Base-by-base conservation (phyloP, 345 rosid species). In the Tarenaya hassleriana region DNA sequence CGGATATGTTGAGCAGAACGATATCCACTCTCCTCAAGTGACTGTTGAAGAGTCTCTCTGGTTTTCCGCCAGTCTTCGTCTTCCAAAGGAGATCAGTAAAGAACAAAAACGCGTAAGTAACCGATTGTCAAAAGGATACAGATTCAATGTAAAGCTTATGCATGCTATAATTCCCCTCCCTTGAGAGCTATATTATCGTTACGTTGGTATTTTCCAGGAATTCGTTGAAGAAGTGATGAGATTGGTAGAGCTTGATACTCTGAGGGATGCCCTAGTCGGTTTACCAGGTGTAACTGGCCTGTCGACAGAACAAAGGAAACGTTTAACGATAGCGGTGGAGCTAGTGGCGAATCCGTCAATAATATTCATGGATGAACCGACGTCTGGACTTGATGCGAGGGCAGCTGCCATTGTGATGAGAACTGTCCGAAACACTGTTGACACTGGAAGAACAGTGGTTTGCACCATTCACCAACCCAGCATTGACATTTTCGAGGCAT, bases 391-490 rank as follows among this genome's bases (percentile, higher is more conserved):
- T 63, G 97, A 86, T 73, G 94, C 97, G 34, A 74, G 95, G 49
- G 97, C 97, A 51, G 95, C 97, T n/a, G 94, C 97, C 39, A 83
- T 89, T 53, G 97, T 89, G 55, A 89, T 86, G 95, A 72, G 97
- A 70, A 79, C 97, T 37, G 88, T 89, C 35, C 88, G 97, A 47
- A 89, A 85, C 62, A 89, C 97, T 13, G 97, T 89, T 54, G 95
- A 88, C 63, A 88, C 97, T 33, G 97, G 97, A 60, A 74, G 97
- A 69, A 89, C 95, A 12, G 92, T 89, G 47, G 95, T 86, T 62
- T 89, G 95, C 75, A 81, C 94, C 44, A 89, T 89, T 63, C 97
- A 86, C 59, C 97, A 89, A 68, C 95, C 97, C 17, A 86, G 95
- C 68, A 89, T 89, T 35, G 95, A 83, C 59, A 86, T 89, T 60